Conservation (phyloP, 257 asterid genomes). For the Scutellaria barbata region DNA sequence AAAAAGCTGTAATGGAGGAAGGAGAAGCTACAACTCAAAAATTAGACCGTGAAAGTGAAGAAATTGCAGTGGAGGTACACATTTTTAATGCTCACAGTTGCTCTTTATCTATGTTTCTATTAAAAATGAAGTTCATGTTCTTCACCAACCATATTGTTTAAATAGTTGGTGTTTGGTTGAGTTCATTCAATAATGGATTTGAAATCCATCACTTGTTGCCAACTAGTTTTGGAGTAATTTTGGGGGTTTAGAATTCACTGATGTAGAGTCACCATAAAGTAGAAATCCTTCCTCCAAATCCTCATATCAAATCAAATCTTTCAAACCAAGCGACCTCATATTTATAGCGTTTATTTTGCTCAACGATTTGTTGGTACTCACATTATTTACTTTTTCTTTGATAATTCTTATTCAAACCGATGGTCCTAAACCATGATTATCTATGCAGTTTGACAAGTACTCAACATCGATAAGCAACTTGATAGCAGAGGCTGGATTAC, state of each 20-base stretch:
- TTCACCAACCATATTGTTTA: slow-evolving; percentile 4
- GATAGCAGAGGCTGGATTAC: slow-evolving; percentile 42
- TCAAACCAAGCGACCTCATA: background rate
- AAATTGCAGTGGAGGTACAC: slow-evolving; percentile 64
- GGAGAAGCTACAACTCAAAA: slow-evolving; percentile 62
- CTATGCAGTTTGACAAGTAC: slow-evolving; percentile 64
- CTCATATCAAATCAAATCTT: background rate
- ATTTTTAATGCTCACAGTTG: background rate
- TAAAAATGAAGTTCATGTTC: background rate
- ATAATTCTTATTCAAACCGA: too few species aligned
- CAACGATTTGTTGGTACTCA: slow-evolving; percentile 1
- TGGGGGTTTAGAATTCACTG: background rate
- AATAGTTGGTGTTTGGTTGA: background rate
- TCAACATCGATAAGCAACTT: slow-evolving; percentile 50
- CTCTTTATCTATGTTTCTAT: background rate
- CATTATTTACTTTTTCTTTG: too few species aligned
- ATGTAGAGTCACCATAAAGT: background rate
- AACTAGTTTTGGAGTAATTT: background rate
- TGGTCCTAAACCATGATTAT: too few species aligned
- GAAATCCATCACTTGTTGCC: background rate
- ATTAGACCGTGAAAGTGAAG: slow-evolving; percentile 58
- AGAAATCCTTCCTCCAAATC: background rate
- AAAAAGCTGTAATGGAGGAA: slow-evolving; percentile 53
- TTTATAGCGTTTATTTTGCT: background rate
- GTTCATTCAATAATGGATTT: slow-evolving; percentile 10